A percentile compares a stretch with the other conserved stretches of the same genome.
Evolutionary conservation across 192 early-diverging fungal genomes (phyloP).

Genomic region (Backusella circina): DNA sequence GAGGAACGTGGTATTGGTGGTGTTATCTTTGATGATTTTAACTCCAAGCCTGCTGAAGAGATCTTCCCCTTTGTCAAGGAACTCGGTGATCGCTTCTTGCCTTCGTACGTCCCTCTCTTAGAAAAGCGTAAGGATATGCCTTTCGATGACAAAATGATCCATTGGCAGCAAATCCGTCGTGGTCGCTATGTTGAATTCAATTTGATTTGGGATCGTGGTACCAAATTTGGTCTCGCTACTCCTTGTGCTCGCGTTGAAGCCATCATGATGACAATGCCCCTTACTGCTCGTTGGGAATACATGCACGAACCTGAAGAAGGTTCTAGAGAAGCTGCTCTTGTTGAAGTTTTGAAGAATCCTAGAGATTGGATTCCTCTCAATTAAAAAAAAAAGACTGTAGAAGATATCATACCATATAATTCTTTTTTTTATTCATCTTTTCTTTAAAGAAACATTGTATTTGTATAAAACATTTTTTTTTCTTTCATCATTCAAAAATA

Average conservation of each 20-base stretch:
- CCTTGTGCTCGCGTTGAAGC: slow-evolving; percentile 95
- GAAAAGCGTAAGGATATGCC: slow-evolving; percentile 69
- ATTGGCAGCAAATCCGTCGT: slow-evolving; percentile 93
- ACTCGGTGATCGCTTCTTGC: slow-evolving; percentile 72
- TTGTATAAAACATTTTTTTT: neutral
- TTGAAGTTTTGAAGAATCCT: slow-evolving; percentile 76
- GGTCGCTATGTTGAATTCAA: slow-evolving; percentile 99
- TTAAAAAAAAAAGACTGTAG: neutral
- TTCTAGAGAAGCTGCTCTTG: slow-evolving; percentile 66
- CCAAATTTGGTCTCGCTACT: slow-evolving; percentile 88
- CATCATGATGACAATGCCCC: slow-evolving; percentile 91
- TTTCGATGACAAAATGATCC: slow-evolving; percentile 67
- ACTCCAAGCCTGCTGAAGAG: slow-evolving; percentile 62
- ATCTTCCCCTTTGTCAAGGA: slow-evolving; percentile 80
- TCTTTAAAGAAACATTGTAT: neutral
- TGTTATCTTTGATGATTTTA: slow-evolving; percentile 96
- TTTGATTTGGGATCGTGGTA: slow-evolving; percentile 93
- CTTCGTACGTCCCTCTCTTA: slow-evolving; percentile 86
- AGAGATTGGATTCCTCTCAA: slow-evolving; percentile 63
- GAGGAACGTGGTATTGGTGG: slow-evolving; percentile 96
- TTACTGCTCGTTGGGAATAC: slow-evolving; percentile 96
- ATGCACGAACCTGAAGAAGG: slow-evolving; percentile 65
- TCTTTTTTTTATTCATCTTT: neutral
- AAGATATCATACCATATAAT: neutral
- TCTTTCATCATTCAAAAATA: neutral